A percentile compares a stretch with the other conserved stretches of the same genome.
Conservation (phyloP, 345 rosid genomes). For the Trapa bicornis region DNA sequence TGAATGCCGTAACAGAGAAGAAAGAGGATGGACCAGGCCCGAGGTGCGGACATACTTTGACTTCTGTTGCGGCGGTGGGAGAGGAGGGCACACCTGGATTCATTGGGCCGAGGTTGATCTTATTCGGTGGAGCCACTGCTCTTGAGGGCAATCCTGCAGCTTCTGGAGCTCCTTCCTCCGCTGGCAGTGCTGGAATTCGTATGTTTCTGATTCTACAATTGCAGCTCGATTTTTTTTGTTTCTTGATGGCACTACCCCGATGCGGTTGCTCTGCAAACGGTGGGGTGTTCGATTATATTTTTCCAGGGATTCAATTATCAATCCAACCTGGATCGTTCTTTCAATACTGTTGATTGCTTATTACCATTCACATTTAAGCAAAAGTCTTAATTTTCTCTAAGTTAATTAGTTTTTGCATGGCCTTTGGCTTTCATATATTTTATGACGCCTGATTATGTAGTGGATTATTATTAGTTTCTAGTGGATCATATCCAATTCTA, state of each 20-base stretch:
- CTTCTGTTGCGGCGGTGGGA: conserved; percentile 91
- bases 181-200: conserved; percentile 98
- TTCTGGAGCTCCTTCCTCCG: conserved; percentile 81
- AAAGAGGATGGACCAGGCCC: conserved; percentile 99
- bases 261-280: background rate
- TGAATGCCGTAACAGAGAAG: conserved; percentile 79
- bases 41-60: conserved; percentile 90
- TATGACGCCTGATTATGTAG: background rate
- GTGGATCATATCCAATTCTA: background rate
- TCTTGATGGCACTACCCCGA: background rate
- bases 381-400: background rate
- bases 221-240: background rate
- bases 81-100: conserved; percentile 77
- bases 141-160: conserved; percentile 91
- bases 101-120: conserved; percentile 81
- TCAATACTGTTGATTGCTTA: background rate
- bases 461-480: background rate
- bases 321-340: background rate
- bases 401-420: background rate
- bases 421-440: background rate
- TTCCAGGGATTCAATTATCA: background rate
- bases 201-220: conserved; percentile 15
- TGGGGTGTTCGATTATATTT: background rate
- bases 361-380: background rate
- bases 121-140: conserved; percentile 95